These are phyloP conservation scores for Anisodus acutangulus DNA, from an alignment of 257 asterid genomes.

Conservation along the genomic window DNA sequence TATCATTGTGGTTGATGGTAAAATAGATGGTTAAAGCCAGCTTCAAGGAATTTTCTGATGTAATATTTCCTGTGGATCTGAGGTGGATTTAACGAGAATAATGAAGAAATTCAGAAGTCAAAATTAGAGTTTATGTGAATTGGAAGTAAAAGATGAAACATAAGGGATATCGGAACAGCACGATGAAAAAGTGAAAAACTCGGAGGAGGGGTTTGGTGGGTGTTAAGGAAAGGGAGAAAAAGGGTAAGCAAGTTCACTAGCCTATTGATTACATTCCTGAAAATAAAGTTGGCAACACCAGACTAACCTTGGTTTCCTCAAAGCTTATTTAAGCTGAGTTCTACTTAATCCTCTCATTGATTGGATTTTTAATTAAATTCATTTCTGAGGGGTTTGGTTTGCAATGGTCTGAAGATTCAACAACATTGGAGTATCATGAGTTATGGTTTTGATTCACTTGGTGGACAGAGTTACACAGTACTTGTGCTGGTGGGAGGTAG, in stretches of 20 bases:
- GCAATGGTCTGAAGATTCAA: neutral
- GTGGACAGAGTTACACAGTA: neutral
- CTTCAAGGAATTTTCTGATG: neutral
- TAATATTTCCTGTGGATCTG: neutral
- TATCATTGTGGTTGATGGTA: neutral
- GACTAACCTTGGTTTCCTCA: neutral
- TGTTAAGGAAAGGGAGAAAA: neutral
- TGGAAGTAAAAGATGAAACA: neutral
- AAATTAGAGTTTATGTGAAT: slow-evolving; percentile 10
- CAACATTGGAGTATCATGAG: neutral
- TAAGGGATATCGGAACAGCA: neutral
- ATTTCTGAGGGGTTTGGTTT: neutral
- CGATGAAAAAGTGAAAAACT: neutral
- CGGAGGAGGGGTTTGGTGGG: neutral
- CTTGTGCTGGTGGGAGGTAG: neutral
- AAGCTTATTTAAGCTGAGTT: neutral
- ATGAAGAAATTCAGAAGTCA: neutral
- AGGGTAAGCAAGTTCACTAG: neutral
- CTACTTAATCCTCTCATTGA: neutral
- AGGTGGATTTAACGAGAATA: neutral
- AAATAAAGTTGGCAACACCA: neutral
- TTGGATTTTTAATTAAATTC: neutral
- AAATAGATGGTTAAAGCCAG: neutral
- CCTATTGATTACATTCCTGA: neutral
- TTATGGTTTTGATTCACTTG: neutral